A percentile compares a stretch with the other conserved stretches of the same genome.
These are phyloP conservation scores for Rehmannia glutinosa DNA, from an alignment of 257 asterid species.

Conservation along the genomic window DNA sequence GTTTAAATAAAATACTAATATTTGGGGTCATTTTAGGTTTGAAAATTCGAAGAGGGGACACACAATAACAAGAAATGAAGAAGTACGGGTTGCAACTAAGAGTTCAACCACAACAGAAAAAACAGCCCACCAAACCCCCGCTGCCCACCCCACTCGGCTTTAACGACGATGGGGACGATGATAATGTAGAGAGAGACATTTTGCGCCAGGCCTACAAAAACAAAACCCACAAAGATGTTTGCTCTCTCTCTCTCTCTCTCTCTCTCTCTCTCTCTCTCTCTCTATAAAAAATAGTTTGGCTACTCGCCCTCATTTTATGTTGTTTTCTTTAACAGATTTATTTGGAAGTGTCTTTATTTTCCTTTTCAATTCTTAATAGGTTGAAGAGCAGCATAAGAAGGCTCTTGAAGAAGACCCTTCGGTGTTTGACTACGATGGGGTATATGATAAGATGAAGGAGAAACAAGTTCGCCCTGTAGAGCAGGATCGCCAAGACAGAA, in stretches of 20 bases:
- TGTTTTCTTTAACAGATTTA: not conserved
- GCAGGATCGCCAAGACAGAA: constrained; percentile 63
- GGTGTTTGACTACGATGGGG: constrained; percentile 91
- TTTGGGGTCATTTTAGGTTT: constrained; percentile 3
- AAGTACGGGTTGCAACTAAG: constrained; percentile 84
- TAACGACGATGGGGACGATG: constrained; percentile 56
- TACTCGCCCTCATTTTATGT: not conserved
- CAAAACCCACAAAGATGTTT: constrained; percentile 71
- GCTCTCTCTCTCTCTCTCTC: constrained; percentile 13
- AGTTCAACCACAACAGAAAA: constrained; percentile 72
- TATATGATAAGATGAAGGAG: constrained; percentile 84
- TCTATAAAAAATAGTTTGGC: not conserved
- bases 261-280: not conserved
- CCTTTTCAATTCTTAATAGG: constrained; percentile 26
- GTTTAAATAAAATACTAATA: not conserved
- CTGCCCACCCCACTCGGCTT: constrained; percentile 49
- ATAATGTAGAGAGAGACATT: constrained; percentile 74
- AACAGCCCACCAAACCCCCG: constrained; percentile 58
- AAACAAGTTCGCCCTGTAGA: constrained; percentile 58
- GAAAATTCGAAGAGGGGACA: not conserved
- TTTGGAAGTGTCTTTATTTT: not conserved
- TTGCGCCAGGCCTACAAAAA: constrained; percentile 81
- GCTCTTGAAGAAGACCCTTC: constrained; percentile 89
- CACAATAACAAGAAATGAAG: constrained; percentile 29
- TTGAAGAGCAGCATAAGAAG: constrained; percentile 90